phyloP scores from a whole-genome alignment of 495 filamentous ascomycete species.

The Cudoniella acicularis region DNA sequence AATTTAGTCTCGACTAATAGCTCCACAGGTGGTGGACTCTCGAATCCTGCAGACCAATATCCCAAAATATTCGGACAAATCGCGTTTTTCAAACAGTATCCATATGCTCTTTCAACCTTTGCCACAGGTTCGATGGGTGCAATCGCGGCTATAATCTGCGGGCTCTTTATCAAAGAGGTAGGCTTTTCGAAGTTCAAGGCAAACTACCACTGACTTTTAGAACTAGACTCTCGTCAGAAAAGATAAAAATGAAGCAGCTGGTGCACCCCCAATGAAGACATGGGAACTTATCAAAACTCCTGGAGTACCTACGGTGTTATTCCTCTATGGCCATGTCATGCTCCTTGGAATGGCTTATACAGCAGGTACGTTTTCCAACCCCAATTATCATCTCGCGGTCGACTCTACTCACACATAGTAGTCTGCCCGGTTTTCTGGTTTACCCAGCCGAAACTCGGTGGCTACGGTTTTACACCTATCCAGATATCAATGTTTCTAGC shows the following conservation, averaged over 20 bases:
- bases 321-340: constrained; percentile 57
- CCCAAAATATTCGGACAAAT: constrained; percentile 48
- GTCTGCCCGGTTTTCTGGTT: constrained; percentile 62
- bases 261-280: constrained; percentile 37
- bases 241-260: constrained; percentile 26
- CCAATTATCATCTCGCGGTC: background rate
- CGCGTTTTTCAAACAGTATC: constrained; percentile 56
- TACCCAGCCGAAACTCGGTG: constrained; percentile 50
- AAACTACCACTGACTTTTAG: background rate
- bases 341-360: constrained; percentile 62
- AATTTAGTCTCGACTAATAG: constrained; percentile 10
- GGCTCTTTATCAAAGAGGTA: constrained; percentile 55
- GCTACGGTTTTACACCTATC: constrained; percentile 53
- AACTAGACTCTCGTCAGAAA: constrained; percentile 25
- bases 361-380: constrained; percentile 30
- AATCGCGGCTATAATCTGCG: constrained; percentile 43
- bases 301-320: constrained; percentile 59
- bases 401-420: constrained; percentile 2
- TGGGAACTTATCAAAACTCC: constrained; percentile 54
- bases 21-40: constrained; percentile 54
- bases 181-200: constrained; percentile 14
- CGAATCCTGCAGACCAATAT: constrained; percentile 57
- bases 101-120: constrained; percentile 61
- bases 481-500: constrained; percentile 59
- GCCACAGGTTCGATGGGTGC: constrained; percentile 46